A percentile compares a stretch with the other conserved stretches of the same genome.
These are phyloP conservation scores for Talaromyces marneffei DNA, from an alignment of 2,329 filamentous ascomycete genomes.

Conservation along the genomic window DNA sequence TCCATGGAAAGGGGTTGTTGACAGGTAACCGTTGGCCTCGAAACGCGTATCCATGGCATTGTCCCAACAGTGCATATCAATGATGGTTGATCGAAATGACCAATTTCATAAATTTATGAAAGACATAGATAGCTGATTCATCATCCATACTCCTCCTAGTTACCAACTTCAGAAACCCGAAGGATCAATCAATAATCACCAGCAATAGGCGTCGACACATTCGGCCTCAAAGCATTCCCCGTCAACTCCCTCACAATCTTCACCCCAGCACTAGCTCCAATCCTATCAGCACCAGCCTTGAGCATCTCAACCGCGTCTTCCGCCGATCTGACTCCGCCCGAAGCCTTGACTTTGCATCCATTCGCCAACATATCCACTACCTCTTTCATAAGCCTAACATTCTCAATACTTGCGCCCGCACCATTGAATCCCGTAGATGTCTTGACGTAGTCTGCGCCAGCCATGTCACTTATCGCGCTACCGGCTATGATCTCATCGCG, in stretches of 20 bases:
- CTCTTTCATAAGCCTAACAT: constrained; percentile 51
- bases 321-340: constrained; percentile 50
- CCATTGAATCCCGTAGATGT: constrained; percentile 57
- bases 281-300: constrained; percentile 50
- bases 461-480: constrained; percentile 47
- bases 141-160: no score
- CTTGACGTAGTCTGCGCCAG: constrained; percentile 55
- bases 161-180: neutral
- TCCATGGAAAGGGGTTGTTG: neutral
- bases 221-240: constrained; percentile 16
- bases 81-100: neutral
- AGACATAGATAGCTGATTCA: no score
- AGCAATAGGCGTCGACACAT: constrained; percentile 13
- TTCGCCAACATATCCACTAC: constrained; percentile 41
- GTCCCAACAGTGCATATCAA: neutral
- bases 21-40: constrained; percentile 4
- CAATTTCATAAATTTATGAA: neutral
- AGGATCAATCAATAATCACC: constrained; percentile 1
- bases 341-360: constrained; percentile 52
- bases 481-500: constrained; percentile 49
- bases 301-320: constrained; percentile 51
- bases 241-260: constrained; percentile 47
- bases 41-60: neutral
- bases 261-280: constrained; percentile 53
- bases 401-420: constrained; percentile 46